These are phyloP conservation scores for Coccinonectria pachysandricola DNA, from an alignment of 2,329 filamentous ascomycete species.

Conservation along the genomic window DNA sequence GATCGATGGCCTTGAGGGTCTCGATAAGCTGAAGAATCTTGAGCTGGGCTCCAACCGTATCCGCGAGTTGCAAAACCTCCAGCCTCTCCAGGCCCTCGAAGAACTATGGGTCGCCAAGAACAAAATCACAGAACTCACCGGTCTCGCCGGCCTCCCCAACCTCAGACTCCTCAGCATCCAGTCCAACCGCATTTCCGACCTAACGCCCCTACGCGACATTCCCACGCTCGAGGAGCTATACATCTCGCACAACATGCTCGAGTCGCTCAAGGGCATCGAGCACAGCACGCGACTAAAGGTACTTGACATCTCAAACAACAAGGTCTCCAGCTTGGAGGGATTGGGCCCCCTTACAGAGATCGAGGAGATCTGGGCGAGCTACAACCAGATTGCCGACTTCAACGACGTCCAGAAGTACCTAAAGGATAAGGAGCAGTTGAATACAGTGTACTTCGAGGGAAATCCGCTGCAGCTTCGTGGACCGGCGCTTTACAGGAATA, in stretches of 20 bases:
- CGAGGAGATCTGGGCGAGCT: slow-evolving; percentile 90
- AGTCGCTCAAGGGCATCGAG: slow-evolving; percentile 63
- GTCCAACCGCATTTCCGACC: slow-evolving; percentile 77
- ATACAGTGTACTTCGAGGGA: slow-evolving; percentile 93
- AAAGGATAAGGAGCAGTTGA: slow-evolving; percentile 65
- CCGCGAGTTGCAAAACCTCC: slow-evolving; percentile 76
- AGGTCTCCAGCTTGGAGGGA: slow-evolving; percentile 63
- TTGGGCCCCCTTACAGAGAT: slow-evolving; percentile 58
- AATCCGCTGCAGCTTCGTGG: slow-evolving; percentile 75
- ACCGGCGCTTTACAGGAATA: slow-evolving; percentile 87
- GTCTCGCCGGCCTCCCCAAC: slow-evolving; percentile 64
- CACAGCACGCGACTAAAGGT: slow-evolving; percentile 57
- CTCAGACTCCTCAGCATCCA: slow-evolving; percentile 88
- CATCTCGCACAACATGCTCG: slow-evolving; percentile 87
- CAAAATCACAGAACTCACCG: slow-evolving; percentile 78
- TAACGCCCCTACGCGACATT: slow-evolving; percentile 65
- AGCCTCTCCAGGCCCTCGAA: slow-evolving; percentile 65
- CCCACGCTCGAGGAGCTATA: slow-evolving; percentile 83
- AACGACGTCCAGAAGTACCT: slow-evolving; percentile 71
- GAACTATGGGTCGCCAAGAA: slow-evolving; percentile 95
- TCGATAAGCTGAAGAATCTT: slow-evolving; percentile 68
- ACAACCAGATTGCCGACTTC: slow-evolving; percentile 74
- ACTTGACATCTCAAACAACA: slow-evolving; percentile 85
- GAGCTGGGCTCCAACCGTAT: slow-evolving; percentile 92
- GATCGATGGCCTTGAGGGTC: slow-evolving; percentile 73